Evolutionary conservation across 768 basidiomycete genomes (phyloP), one percentile per base, ranked within the genome.

Genomic region (Rhodotorula toruloides): DNA sequence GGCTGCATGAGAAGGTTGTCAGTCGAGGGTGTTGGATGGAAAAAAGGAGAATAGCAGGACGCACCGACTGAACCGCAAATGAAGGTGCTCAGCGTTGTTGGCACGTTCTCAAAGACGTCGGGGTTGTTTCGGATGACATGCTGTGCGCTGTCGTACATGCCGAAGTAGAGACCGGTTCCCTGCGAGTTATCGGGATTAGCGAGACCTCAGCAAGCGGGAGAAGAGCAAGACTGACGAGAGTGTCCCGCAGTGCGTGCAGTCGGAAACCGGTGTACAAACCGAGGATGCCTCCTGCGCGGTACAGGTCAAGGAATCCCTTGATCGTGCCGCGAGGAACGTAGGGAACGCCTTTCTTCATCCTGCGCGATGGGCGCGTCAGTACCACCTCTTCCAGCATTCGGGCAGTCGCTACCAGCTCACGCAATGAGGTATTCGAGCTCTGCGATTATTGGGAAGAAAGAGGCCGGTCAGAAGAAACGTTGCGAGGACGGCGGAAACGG

Each of bases 151-250:
- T 77, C 76, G 64, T 76, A 75, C 49, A 67, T 58, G n/a, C 69
- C 71, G 47, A 76, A 77, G 61, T 76, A 76, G 32, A 72, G 54
- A 6, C 74, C 75, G 0, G 75, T 76, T 6, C 75, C 74, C 68
- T 73, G 61, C 42, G n/a, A 54, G n/a, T 19, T 11, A 22, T 39
- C 44, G n/a, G 44, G 12, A 46, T 8, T 13, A 52, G 29, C 39
- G 27, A 11, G 3, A 54, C 25, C 13, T 19, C 29, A 21, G 3
- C 5, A 19, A 22, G 25, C 19, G 37, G 47, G 6, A 17, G 9
- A 21, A 11, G 11, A 32, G 34, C 2, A 2, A 13, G 19, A 49
- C 68, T 14, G 22, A 70, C 61, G n/a, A 75, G 49, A 1, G 72
- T 73, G 25, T 75, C 74, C 13, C 74, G 61, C 3, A 72, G 43